Evolutionary conservation across 306 rosid species (phyloP), one percentile per base, ranked within the genome.

Genomic region (Betula pendula): DNA sequence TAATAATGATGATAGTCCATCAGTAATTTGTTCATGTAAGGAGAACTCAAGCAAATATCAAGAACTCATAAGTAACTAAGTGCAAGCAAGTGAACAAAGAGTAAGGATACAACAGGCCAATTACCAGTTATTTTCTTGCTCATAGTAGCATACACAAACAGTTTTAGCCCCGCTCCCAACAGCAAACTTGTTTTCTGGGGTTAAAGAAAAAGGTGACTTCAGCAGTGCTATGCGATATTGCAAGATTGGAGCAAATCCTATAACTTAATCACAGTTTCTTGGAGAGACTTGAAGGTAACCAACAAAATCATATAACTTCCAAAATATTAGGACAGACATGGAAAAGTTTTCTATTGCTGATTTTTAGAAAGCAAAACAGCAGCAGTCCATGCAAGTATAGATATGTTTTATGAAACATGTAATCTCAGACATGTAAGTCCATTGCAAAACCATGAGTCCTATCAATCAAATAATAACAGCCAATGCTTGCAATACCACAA

Each of bases 111-210:
- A 62, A 78, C 5, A 60, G 59, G 43, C 43, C 45, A 74, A 71
- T 82, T 77, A 95, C 97, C 96, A 95, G 84, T 95, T 95, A 81
- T 92, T 92, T 71, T 95, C 99, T 84, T 91, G 98, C 84, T 95
- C 99, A 77, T 95, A 95, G 83, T 95, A 92, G 91, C 97, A 95
- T 79, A 95, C 75, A 84, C 98, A 95, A 82, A 91, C 94, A 79
- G 91, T 92, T 85, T 89, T 95, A 68, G 99, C 97, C 71, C 99
- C 99, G 84, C 98, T 95, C 70, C 99, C 99, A 72, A 95, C 92
- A 52, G 99, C 99, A 58, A 95, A 95, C 86, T 95, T 95, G 89
- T 95, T 95, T 86, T 91, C 99, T 95, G 68, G 58, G 31, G 79
- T 60, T 25, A 80, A 42, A 76, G 33, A 84, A 87, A 72, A 63